Evolutionary conservation across 1,139 yeast species (phyloP).

Genomic region (Zhuliangozyma blackwelliae): DNA sequence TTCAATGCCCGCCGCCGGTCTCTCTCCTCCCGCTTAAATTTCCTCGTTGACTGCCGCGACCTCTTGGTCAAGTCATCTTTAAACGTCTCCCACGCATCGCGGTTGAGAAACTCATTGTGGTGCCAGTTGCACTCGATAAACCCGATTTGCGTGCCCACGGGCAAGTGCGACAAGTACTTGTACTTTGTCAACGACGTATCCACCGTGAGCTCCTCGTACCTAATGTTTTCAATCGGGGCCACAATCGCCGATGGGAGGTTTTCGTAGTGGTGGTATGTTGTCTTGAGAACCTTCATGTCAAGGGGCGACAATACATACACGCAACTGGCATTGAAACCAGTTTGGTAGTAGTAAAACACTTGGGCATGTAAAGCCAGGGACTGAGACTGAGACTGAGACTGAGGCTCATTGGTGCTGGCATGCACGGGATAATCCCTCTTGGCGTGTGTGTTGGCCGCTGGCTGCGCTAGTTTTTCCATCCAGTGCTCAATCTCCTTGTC

Average conservation of each 20-base stretch:
- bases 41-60: slow-evolving; percentile 47
- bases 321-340: slow-evolving; percentile 64
- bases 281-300: slow-evolving; percentile 69
- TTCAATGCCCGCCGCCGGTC: slow-evolving; percentile 56
- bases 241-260: slow-evolving; percentile 63
- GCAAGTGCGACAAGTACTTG: slow-evolving; percentile 78
- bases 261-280: slow-evolving; percentile 57
- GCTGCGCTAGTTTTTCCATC: slow-evolving; percentile 18
- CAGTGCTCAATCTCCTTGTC: slow-evolving; percentile 38
- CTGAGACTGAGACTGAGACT: background rate
- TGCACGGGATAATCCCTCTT: background rate
- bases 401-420: too few species aligned
- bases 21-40: slow-evolving; percentile 62
- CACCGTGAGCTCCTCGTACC: slow-evolving; percentile 55
- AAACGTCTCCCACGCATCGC: slow-evolving; percentile 53
- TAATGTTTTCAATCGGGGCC: slow-evolving; percentile 66
- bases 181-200: slow-evolving; percentile 52
- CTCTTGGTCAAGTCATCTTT: slow-evolving; percentile 60
- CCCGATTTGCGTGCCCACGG: slow-evolving; percentile 80
- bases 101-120: slow-evolving; percentile 35
- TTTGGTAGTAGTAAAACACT: slow-evolving; percentile 52
- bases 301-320: slow-evolving; percentile 70
- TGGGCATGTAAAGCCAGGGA: background rate
- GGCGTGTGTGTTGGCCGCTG: background rate
- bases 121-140: slow-evolving; percentile 85